Evolutionary conservation across 2,329 filamentous ascomycete species (phyloP).

Genomic region (Aspergillus sp.): DNA sequence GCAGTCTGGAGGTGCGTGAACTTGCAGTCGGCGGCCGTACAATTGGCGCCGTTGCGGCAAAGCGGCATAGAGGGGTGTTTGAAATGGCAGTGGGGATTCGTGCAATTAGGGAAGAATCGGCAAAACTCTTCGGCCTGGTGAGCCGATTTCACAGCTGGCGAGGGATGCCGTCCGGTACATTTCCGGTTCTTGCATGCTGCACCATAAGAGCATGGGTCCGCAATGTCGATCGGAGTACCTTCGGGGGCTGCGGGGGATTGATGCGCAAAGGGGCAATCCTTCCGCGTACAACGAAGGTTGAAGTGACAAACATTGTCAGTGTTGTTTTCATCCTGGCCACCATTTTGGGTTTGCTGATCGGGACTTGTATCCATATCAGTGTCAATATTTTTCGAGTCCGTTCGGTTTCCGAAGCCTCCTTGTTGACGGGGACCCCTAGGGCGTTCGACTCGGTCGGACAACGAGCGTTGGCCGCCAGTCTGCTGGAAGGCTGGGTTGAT

Average conservation of each 20-base stretch:
- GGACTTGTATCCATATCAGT: slow-evolving; percentile 43
- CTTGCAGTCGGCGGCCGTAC: slow-evolving; percentile 76
- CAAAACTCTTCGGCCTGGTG: slow-evolving; percentile 84
- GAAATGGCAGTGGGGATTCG: slow-evolving; percentile 84
- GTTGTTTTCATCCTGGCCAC: slow-evolving; percentile 54
- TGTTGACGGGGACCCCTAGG: slow-evolving; percentile 52
- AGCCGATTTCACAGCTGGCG: slow-evolving; percentile 74
- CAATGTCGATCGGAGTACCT: slow-evolving; percentile 73
- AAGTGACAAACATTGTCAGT: slow-evolving; percentile 77
- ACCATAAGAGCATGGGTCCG: slow-evolving; percentile 78
- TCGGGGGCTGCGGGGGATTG: slow-evolving; percentile 87
- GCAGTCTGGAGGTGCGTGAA: slow-evolving; percentile 82
- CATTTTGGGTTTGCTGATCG: slow-evolving; percentile 29
- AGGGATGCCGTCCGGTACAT: slow-evolving; percentile 88
- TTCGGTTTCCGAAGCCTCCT: slow-evolving; percentile 54
- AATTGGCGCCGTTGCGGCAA: slow-evolving; percentile 89
- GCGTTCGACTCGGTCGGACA: slow-evolving; percentile 69
- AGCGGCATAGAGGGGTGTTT: slow-evolving; percentile 82
- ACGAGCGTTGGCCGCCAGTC: slow-evolving; percentile 54
- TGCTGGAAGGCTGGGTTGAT: slow-evolving; percentile 56
- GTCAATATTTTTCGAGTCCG: slow-evolving; percentile 24
- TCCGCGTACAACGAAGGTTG: slow-evolving; percentile 84
- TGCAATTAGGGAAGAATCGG: slow-evolving; percentile 89
- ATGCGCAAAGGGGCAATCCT: slow-evolving; percentile 88
- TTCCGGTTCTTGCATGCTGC: slow-evolving; percentile 95